Evolutionary conservation across 441 rosid genomes (phyloP), one percentile per base, ranked within the genome.

Genomic region (Hura crepitans): DNA sequence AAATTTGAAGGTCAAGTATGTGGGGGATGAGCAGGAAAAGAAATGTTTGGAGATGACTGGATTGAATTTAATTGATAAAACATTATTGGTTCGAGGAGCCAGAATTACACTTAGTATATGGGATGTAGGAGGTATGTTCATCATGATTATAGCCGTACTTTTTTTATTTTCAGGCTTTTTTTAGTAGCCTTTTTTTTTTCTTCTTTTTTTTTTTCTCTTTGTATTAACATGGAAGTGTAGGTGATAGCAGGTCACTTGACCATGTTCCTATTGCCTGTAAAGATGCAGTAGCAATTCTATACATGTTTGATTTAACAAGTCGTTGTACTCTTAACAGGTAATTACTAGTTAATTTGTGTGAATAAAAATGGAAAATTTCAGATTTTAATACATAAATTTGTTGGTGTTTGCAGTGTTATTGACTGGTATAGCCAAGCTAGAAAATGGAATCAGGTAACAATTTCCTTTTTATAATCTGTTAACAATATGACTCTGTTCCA

Each of bases 251-350:
- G 35, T 87, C 98, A 61, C 73, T 74, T 51, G 87, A 86, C 81
- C 96, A 93, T 74, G 75, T 93, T 55, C 97, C 97, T 1, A 83
- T 90, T 66, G 98, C 98, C 54, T 90, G 98, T 81, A 93, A 89
- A 85, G 96, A 90, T 72, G 83, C 98, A 65, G 97, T 93, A 33
- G 98, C 98, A 68, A 87, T 93, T 65, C 75, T 93, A 74, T 87
- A 84, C 70, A 91, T 93, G 98, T 93, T 93, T 84, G 98, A 93
- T 85, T 91, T 93, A 37, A 93, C 98, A 7, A 93, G 97, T 70
- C 84, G 98, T 27, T 85, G 92, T 76, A 93, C 98, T 70, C 93
- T 93, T 49, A 89, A 87, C 79, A 89, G 92, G 98, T 89, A 69
- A 57, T 53, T 28, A 17, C 57, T 8, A 35, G 4, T 35, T 66